Evolutionary conservation across 805 yeast genomes (phyloP).

Genomic region (Candida xiaguanensis): DNA sequence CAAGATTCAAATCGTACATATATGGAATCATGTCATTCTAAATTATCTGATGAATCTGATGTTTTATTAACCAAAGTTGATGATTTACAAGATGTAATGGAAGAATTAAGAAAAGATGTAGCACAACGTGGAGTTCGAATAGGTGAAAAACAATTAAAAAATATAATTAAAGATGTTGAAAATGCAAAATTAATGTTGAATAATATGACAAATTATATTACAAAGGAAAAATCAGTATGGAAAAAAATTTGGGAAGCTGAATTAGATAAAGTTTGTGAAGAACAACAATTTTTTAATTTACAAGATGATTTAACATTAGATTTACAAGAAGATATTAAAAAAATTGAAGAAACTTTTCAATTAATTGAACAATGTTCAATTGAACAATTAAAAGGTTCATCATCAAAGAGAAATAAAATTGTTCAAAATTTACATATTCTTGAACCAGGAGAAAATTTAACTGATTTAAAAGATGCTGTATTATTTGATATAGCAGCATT

Average conservation of each 20-base stretch:
- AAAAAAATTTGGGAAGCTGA: constrained; percentile 89
- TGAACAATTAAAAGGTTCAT: constrained; percentile 66
- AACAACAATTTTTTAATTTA: constrained; percentile 84
- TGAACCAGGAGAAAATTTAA: constrained; percentile 61
- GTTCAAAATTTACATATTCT: constrained; percentile 46
- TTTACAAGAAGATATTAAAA: constrained; percentile 73
- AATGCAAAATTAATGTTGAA: constrained; percentile 52
- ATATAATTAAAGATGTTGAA: constrained; percentile 60
- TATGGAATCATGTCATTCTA: constrained; percentile 71
- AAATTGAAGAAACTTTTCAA: constrained; percentile 76
- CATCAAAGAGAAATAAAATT: constrained; percentile 34
- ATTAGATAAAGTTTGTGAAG: constrained; percentile 85
- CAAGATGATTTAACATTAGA: constrained; percentile 85
- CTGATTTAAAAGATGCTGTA: constrained; percentile 69
- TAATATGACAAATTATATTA: constrained; percentile 57
- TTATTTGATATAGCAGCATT: constrained; percentile 74
- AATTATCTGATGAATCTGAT: constrained; percentile 76
- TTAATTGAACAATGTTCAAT: constrained; percentile 77
- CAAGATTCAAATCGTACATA: constrained; percentile 46
- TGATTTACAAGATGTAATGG: constrained; percentile 88
- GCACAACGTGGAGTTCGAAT: constrained; percentile 88
- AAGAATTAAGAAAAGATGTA: constrained; percentile 83
- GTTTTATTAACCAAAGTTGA: constrained; percentile 73
- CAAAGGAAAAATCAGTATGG: constrained; percentile 78
- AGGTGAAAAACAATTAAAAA: constrained; percentile 63